A percentile compares a stretch with the other conserved stretches of the same genome.
These are phyloP conservation scores for Ceratobasidium sp. DNA, from an alignment of 1,284 basidiomycete species.

Conservation along the genomic window DNA sequence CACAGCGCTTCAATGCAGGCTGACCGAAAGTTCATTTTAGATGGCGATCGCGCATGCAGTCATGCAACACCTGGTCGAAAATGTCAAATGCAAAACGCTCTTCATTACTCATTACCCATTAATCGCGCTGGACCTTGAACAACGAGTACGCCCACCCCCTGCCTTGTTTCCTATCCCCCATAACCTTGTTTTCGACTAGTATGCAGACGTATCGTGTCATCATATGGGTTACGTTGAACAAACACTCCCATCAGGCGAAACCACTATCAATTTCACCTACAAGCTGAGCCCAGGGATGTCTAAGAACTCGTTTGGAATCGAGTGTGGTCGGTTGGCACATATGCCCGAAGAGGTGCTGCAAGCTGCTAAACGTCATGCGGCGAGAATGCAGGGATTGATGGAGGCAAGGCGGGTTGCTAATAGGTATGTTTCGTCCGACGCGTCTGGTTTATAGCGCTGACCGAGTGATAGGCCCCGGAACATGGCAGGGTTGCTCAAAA, in stretches of 20 bases:
- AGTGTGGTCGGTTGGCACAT: conserved; percentile 88
- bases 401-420: conserved; percentile 51
- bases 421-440: conserved; percentile 27
- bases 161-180: background rate
- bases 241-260: conserved; percentile 67
- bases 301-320: conserved; percentile 86
- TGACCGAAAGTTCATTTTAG: conserved; percentile 56
- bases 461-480: conserved; percentile 14
- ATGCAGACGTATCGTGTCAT: conserved; percentile 70
- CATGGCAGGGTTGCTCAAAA: conserved; percentile 24
- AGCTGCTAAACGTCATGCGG: conserved; percentile 67
- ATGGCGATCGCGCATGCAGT: conserved; percentile 87
- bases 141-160: conserved; percentile 58
- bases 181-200: conserved; percentile 33
- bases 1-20: background rate
- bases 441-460: background rate
- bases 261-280: conserved; percentile 88
- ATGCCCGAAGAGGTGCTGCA: conserved; percentile 74
- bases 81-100: conserved; percentile 79
- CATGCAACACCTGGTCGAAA: conserved; percentile 75
- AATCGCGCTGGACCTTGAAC: conserved; percentile 65
- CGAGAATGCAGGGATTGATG: conserved; percentile 66
- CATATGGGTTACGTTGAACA: conserved; percentile 88
- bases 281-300: conserved; percentile 76
- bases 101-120: conserved; percentile 94